phyloP scores from a whole-genome alignment of 805 yeast species.

The Yamadazyma endophytica region DNA sequence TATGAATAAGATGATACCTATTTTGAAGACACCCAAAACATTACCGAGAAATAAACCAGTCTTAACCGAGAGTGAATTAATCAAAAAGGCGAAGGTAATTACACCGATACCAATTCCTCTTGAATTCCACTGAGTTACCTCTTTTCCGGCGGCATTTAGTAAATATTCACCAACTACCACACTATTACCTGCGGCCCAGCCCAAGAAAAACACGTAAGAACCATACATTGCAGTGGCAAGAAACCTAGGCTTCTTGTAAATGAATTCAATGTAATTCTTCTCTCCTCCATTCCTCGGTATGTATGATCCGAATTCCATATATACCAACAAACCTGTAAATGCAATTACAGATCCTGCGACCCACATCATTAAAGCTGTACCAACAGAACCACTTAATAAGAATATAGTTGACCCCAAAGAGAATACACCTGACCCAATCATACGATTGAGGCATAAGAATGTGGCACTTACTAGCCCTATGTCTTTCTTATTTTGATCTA shows the following conservation, averaged over 20 bases:
- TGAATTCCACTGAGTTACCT: slow-evolving; percentile 69
- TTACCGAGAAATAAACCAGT: slow-evolving; percentile 63
- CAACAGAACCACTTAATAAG: slow-evolving; percentile 62
- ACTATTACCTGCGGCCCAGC: slow-evolving; percentile 85
- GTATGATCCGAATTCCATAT: slow-evolving; percentile 75
- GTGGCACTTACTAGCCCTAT: slow-evolving; percentile 44
- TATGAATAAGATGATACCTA: slow-evolving; percentile 66
- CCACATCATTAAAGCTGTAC: slow-evolving; percentile 70
- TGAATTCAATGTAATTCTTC: slow-evolving; percentile 72
- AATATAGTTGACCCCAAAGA: slow-evolving; percentile 64
- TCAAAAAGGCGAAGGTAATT: slow-evolving; percentile 62
- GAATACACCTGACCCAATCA: slow-evolving; percentile 74
- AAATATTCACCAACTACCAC: slow-evolving; percentile 77
- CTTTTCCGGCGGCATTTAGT: slow-evolving; percentile 66
- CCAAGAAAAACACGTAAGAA: slow-evolving; percentile 67
- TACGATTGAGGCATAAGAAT: slow-evolving; percentile 56
- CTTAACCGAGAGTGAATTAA: slow-evolving; percentile 59
- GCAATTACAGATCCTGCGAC: slow-evolving; percentile 70
- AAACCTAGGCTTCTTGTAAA: slow-evolving; percentile 65
- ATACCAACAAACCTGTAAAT: slow-evolving; percentile 51
- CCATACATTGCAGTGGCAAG: slow-evolving; percentile 61
- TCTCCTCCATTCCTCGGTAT: slow-evolving; percentile 85
- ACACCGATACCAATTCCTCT: slow-evolving; percentile 75
- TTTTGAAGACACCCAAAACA: slow-evolving; percentile 65
- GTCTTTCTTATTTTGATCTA: slow-evolving; percentile 42